A percentile compares a stretch with the other conserved stretches of the same genome.
phyloP scores from a whole-genome alignment of 2,329 filamentous ascomycete genomes.

The Fusarium incarnatum region DNA sequence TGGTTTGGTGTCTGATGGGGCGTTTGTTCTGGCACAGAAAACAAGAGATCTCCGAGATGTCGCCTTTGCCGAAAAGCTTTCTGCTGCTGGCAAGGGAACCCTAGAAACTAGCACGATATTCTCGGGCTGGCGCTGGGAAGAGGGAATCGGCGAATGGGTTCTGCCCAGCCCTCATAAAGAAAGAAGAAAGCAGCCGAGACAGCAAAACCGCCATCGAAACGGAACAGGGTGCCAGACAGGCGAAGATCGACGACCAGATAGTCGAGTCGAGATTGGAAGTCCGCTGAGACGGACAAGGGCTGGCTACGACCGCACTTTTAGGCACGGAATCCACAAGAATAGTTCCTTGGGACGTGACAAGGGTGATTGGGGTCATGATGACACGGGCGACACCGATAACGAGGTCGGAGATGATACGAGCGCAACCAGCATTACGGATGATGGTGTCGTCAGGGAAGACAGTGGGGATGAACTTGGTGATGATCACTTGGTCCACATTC shows the following conservation, averaged over 20 bases:
- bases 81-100: constrained; percentile 17
- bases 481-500: not conserved
- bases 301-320: constrained; percentile 6
- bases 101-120: constrained; percentile 44
- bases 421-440: constrained; percentile 23
- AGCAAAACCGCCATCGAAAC: constrained; percentile 9
- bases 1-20: constrained; percentile 59
- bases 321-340: not conserved
- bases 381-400: constrained; percentile 15
- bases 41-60: constrained; percentile 66
- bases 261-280: constrained; percentile 17
- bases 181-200: constrained; percentile 20
- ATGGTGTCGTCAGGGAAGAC: constrained; percentile 17
- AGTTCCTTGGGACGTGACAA: constrained; percentile 21
- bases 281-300: constrained; percentile 15
- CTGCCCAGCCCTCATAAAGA: constrained; percentile 35
- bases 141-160: constrained; percentile 57
- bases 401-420: constrained; percentile 29
- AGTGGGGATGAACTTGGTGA: constrained; percentile 43
- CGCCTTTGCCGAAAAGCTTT: constrained; percentile 63
- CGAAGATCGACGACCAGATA: constrained; percentile 26
- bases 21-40: constrained; percentile 63
- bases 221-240: constrained; percentile 14
- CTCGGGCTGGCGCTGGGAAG: constrained; percentile 56
- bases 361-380: constrained; percentile 20